Percentiles rank a stretch among this genome's conserved stretches.
Conservation (phyloP, 2,329 filamentous ascomycete genomes). For the Endocalyx cinctus region DNA sequence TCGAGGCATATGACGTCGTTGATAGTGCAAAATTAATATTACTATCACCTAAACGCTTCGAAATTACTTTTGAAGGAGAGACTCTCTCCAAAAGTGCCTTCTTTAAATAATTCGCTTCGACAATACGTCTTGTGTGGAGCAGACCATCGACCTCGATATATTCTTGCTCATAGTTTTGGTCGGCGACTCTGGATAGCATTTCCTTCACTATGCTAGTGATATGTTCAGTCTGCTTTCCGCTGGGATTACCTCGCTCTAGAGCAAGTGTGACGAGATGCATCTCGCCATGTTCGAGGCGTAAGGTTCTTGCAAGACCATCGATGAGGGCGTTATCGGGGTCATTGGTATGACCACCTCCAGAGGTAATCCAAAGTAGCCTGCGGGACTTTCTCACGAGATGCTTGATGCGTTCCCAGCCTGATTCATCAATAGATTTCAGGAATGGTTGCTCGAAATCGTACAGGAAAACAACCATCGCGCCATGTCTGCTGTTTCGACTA, state of each 20-base stretch:
- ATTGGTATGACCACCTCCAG: constrained; percentile 1
- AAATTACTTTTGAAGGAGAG: constrained; percentile 1
- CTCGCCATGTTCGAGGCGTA: constrained; percentile 4
- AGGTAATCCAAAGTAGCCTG: constrained; percentile 4
- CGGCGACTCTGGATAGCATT: neutral
- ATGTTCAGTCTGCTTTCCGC: no score
- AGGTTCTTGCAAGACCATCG: constrained; percentile 9
- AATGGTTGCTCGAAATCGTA: no score
- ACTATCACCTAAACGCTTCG: neutral
- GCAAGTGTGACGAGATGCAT: constrained; percentile 9
- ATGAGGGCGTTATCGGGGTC: constrained; percentile 4
- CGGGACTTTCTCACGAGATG: no score
- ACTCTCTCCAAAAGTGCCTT: constrained; percentile 1
- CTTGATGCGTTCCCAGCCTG: no score
- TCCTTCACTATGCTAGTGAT: no score
- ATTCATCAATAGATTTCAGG: no score
- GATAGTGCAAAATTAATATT: constrained; percentile 3
- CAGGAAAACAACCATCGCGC: no score
- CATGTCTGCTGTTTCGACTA: no score
- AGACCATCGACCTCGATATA: constrained; percentile 8
- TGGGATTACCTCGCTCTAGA: no score
- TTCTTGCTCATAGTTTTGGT: constrained; percentile 10
- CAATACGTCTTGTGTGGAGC: constrained; percentile 8
- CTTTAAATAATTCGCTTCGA: constrained; percentile 5
- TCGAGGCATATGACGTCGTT: neutral